Percentiles rank a stretch among this genome's conserved stretches.
Evolutionary conservation across 2,329 filamentous ascomycete species (phyloP).

Genomic region (Stagonosporopsis tanaceti): DNA sequence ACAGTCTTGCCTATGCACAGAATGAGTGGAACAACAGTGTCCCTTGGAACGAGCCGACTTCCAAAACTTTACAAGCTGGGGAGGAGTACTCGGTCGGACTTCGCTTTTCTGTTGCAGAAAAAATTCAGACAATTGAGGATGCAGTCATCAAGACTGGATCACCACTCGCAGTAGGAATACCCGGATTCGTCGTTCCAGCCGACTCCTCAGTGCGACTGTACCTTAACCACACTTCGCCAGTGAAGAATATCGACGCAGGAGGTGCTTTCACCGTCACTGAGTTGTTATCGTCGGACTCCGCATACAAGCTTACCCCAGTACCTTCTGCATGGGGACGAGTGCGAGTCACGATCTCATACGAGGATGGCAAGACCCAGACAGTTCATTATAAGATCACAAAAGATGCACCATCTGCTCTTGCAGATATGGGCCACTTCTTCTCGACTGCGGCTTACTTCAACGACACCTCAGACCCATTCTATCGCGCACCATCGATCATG

Average conservation of each 20-base stretch:
- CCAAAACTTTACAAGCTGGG: slow-evolving; percentile 55
- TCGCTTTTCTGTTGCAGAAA: slow-evolving; percentile 58
- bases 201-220: slow-evolving; percentile 59
- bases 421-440: slow-evolving; percentile 62
- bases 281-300: slow-evolving; percentile 32
- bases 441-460: slow-evolving; percentile 63
- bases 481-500: slow-evolving; percentile 63
- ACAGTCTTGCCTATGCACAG: slow-evolving; percentile 63
- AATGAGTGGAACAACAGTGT: slow-evolving; percentile 61
- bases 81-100: slow-evolving; percentile 60
- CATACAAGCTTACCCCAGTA: slow-evolving; percentile 57
- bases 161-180: slow-evolving; percentile 62
- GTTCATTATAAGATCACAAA: slow-evolving; percentile 67
- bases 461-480: slow-evolving; percentile 62
- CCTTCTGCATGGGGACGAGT: slow-evolving; percentile 59
- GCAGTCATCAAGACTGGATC: slow-evolving; percentile 54
- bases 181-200: slow-evolving; percentile 62
- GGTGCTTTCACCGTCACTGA: slow-evolving; percentile 49
- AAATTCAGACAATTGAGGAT: slow-evolving; percentile 59
- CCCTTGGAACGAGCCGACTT: slow-evolving; percentile 66
- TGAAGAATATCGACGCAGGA: slow-evolving; percentile 52
- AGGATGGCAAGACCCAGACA: slow-evolving; percentile 59
- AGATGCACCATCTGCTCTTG: slow-evolving; percentile 53
- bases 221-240: slow-evolving; percentile 52
- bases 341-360: slow-evolving; percentile 59